Evolutionary conservation across 163 green algal genomes (phyloP), one percentile per base, ranked within the genome.

Genomic region (Volvox carteri): DNA sequence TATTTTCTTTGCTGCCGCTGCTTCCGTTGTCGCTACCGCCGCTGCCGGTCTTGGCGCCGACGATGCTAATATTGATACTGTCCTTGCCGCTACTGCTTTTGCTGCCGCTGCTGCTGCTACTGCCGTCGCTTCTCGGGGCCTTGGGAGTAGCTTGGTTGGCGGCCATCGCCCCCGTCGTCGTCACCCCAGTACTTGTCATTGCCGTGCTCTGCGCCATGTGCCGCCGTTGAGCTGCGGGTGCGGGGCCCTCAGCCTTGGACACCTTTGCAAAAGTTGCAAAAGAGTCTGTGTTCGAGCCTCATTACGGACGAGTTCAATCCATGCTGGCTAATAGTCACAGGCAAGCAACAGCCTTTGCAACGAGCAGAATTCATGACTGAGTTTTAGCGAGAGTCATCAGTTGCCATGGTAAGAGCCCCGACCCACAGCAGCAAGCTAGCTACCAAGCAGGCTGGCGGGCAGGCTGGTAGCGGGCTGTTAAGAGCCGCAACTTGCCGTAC

Each of bases 251-350:
- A 0, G 78, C 58, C 58, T 86, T 86, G 41, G 46, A 18, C 39
- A 86, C 78, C 78, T 86, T 56, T 18, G 35, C 9, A 8, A 75
- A n/a, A n/a, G n/a, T n/a, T n/a, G n/a, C n/a, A n/a, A n/a, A n/a
- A n/a, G n/a, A n/a, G n/a, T n/a, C n/a, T n/a, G n/a, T n/a, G n/a
- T n/a, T n/a, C n/a, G n/a, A n/a, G n/a, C n/a, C n/a, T n/a, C n/a
- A n/a, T n/a, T n/a, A n/a, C n/a, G n/a, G n/a, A n/a, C n/a, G n/a
- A n/a, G n/a, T n/a, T n/a, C n/a, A n/a, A n/a, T n/a, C n/a, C n/a
- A n/a, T n/a, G n/a, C n/a, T n/a, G n/a, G n/a, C n/a, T n/a, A n/a
- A n/a, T n/a, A n/a, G n/a, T n/a, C n/a, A n/a, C n/a, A n/a, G n/a
- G n/a, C n/a, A n/a, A n/a, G n/a, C n/a, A n/a, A n/a, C n/a, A n/a